Conservation (phyloP, 192 early-diverging fungal genomes). For the Backusella australiensis region DNA sequence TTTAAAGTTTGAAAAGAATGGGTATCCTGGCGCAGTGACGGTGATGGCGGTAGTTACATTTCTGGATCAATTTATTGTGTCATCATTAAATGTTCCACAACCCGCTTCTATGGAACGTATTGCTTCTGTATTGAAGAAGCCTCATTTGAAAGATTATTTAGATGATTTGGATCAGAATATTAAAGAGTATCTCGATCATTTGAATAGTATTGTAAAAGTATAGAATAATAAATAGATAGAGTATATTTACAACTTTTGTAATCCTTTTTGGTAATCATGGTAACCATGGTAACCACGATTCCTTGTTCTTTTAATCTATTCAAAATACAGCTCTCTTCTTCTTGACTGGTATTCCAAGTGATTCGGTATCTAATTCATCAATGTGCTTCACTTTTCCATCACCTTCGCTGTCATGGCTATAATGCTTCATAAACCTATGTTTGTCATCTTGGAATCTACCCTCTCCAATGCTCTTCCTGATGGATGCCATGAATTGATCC, state of each 20-base stretch:
- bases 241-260: too few species aligned
- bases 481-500: conserved; percentile 26
- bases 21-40: background rate
- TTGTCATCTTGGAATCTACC: conserved; percentile 15
- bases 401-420: conserved; percentile 22
- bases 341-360: conserved; percentile 24
- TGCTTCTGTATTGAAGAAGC: background rate
- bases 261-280: background rate
- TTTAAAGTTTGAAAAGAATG: background rate
- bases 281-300: background rate
- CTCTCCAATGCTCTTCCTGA: conserved; percentile 22
- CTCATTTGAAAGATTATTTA: conserved; percentile 2
- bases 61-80: background rate
- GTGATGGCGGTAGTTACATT: background rate
- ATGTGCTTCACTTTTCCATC: conserved; percentile 21
- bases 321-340: conserved; percentile 30
- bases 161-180: background rate
- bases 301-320: background rate
- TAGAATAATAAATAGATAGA: too few species aligned
- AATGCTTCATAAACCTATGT: conserved; percentile 20
- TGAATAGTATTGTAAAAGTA: background rate
- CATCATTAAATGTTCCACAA: background rate
- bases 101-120: background rate
- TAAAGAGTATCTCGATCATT: background rate
- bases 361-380: conserved; percentile 25